These are phyloP conservation scores for Didymella pomorum DNA, from an alignment of 2,329 filamentous ascomycete genomes.

Conservation along the genomic window DNA sequence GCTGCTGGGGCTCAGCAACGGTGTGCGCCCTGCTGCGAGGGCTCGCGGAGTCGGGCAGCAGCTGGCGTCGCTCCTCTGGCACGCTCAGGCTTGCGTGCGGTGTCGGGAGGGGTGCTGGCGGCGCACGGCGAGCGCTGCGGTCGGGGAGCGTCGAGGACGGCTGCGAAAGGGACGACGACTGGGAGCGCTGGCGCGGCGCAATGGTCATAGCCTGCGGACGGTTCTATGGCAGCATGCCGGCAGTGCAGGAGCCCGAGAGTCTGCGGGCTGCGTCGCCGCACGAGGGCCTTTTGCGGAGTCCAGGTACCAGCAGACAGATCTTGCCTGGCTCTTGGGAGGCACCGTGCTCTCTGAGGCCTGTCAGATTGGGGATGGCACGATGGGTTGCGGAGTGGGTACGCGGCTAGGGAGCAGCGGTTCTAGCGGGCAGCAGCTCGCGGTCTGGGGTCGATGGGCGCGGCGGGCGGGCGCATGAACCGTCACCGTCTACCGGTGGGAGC, in stretches of 20 bases:
- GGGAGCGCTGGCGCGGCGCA: not conserved
- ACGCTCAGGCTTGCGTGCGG: constrained; percentile 33
- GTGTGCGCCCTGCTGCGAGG: constrained; percentile 44
- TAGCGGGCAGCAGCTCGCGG: constrained; percentile 1
- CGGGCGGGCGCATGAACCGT: constrained; percentile 11
- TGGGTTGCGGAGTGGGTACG: constrained; percentile 10
- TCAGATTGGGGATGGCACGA: constrained; percentile 6
- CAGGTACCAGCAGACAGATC: constrained; percentile 1
- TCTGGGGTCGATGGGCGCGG: constrained; percentile 10
- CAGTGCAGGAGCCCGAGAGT: not conserved
- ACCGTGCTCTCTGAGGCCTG: constrained; percentile 15
- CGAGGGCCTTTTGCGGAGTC: not conserved
- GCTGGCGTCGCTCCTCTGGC: constrained; percentile 21
- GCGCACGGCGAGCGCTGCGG: not conserved
- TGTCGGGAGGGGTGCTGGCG: constrained; percentile 34
- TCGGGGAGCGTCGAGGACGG: not conserved
- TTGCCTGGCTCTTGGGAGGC: constrained; percentile 4
- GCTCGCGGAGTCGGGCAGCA: constrained; percentile 44
- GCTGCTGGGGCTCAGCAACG: too few species aligned
- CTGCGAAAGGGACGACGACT: not conserved
- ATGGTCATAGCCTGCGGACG: constrained; percentile 9
- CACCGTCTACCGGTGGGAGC: not conserved
- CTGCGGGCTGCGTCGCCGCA: constrained; percentile 9
- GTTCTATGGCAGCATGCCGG: constrained; percentile 28
- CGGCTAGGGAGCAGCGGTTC: not conserved